Conservation (phyloP, 306 rosid species). For the Ochetophila trinervis region DNA sequence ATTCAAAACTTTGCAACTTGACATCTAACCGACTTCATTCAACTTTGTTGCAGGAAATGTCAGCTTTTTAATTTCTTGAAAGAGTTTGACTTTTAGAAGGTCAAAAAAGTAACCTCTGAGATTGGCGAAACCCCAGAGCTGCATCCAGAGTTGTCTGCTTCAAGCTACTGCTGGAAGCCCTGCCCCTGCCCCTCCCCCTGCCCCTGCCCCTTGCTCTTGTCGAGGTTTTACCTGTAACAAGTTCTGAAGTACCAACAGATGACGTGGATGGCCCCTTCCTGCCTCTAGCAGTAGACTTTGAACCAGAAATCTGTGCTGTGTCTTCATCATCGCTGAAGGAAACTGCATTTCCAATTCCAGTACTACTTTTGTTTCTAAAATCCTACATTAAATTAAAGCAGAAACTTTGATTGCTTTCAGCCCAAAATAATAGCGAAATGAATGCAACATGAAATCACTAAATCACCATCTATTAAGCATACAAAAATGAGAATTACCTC, state of each 20-base stretch:
- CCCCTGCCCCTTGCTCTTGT: conserved; percentile 85
- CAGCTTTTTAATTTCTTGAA: background rate
- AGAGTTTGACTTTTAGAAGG: background rate
- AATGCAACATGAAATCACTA: conserved; percentile 3
- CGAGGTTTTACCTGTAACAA: conserved; percentile 37
- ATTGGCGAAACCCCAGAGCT: conserved; percentile 68
- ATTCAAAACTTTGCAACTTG: background rate
- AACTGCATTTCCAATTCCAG: conserved; percentile 60
- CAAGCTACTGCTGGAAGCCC: conserved; percentile 44
- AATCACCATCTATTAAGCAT: conserved; percentile 10
- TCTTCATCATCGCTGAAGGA: conserved; percentile 95
- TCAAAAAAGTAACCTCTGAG: conserved; percentile 61
- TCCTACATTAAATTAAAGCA: conserved; percentile 39
- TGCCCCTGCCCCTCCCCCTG: conserved; percentile 58
- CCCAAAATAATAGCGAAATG: conserved; percentile 2
- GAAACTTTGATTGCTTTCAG: background rate
- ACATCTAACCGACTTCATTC: background rate
- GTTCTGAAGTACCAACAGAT: conserved; percentile 37
- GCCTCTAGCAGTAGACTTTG: conserved; percentile 68
- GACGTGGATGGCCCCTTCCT: conserved; percentile 52
- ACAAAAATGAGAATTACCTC: conserved; percentile 48
- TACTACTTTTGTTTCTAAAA: conserved; percentile 52
- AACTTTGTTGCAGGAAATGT: conserved; percentile 15
- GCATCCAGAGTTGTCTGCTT: conserved; percentile 95
- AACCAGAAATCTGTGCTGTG: conserved; percentile 43